Evolutionary conservation across 208 protist species (phyloP), one percentile per base, ranked within the genome.

Genomic region (Trypanosoma cruzi): DNA sequence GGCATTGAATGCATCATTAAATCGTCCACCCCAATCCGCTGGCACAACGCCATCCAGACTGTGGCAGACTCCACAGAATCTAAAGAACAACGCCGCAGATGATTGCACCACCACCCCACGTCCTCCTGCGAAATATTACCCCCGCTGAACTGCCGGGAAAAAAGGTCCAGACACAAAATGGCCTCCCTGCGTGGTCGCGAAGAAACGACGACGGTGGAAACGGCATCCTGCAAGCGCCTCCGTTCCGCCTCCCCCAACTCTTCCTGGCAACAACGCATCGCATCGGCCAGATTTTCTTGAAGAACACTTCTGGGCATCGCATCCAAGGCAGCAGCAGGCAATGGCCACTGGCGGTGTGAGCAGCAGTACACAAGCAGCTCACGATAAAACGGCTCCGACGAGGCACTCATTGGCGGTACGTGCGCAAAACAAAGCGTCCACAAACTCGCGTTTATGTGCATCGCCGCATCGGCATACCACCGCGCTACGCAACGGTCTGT

Each of bases 381-480:
- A 2, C 29, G 18, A 24, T 52, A 63, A 40, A 71, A 71, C n/a
- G 40, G 7, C 29, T 56, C 40, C 53, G 65, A 63, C 26, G 37
- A 32, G 8, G n/a, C 4, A 29, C 26, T 2, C 24, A 54, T 31
- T 42, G 24, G 24, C 22, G 1, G 28, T 4, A 54, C 34, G n/a
- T 52, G 53, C 20, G 36, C n/a, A 20, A 44, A 63, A 11, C 36
- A 61, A n/a, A 55, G 2, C 14, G 37, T 55, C 65, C 65, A 71
- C 29, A 40, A 40, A 26, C 40, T 42, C 11, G 13, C 22, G 14
- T 55, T 16, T 42, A 55, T 71, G 54, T 71, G n/a, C 65, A 52
- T 16, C 26, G 65, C 65, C 10, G 32, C 65, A 44, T 71, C 65
- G 20, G 63, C 65, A 37, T 44, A 71, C 65, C 65, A 71, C 55